Percentiles rank a stretch among this genome's conserved stretches.
Conservation (phyloP, 805 yeast species). For the Candida sanyiensis region DNA sequence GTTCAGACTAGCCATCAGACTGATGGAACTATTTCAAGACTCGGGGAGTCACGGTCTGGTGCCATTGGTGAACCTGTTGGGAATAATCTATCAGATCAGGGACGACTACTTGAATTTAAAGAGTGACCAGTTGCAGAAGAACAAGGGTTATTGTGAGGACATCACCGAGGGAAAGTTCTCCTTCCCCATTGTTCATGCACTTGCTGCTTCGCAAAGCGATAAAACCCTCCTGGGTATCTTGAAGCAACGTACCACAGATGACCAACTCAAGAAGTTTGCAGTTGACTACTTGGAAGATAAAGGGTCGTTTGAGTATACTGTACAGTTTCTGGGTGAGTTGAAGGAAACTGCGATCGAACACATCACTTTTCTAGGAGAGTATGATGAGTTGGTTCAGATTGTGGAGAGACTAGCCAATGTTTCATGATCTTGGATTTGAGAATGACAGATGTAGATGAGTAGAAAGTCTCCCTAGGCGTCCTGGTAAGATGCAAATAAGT, state of each 20-base stretch:
- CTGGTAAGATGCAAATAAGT: too few relatives aligned
- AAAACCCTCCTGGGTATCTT: slow-evolving; percentile 45
- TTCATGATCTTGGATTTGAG: too few relatives aligned
- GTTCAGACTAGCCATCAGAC: slow-evolving; percentile 64
- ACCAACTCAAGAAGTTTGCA: slow-evolving; percentile 44
- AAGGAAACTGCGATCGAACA: slow-evolving; percentile 7
- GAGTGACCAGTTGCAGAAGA: slow-evolving; percentile 42
- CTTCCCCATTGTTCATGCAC: slow-evolving; percentile 73
- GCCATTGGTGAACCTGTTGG: slow-evolving; percentile 69
- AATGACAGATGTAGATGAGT: too few relatives aligned
- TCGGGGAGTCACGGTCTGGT: slow-evolving; percentile 32
- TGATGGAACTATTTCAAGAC: slow-evolving; percentile 41
- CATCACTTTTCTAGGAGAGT: not conserved
- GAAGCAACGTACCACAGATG: slow-evolving; percentile 45
- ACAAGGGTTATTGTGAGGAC: slow-evolving; percentile 82
- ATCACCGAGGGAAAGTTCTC: slow-evolving; percentile 86
- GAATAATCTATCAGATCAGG: slow-evolving; percentile 76
- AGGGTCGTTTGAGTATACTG: slow-evolving; percentile 19
- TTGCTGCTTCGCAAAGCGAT: slow-evolving; percentile 33
- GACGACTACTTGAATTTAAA: slow-evolving; percentile 78
- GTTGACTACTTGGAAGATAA: slow-evolving; percentile 38
- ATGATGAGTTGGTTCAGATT: slow-evolving; percentile 1
- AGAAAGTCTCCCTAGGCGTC: too few relatives aligned
- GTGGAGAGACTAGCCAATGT: slow-evolving; percentile 5
- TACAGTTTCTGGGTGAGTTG: slow-evolving; percentile 11